Conservation (phyloP, 768 basidiomycete genomes). For the Tylopilus rubrobrunneus region DNA sequence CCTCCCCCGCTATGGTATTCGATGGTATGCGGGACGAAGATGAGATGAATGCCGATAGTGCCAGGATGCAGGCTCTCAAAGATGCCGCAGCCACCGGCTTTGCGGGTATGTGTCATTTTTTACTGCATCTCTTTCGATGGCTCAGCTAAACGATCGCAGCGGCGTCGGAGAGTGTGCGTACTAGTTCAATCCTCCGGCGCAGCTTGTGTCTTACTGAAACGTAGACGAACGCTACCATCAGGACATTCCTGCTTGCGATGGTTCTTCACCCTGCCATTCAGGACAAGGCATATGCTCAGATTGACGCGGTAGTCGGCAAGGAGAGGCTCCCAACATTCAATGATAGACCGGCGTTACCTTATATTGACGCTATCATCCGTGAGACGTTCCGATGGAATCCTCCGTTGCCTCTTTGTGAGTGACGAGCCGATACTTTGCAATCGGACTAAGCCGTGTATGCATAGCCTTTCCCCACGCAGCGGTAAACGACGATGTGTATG, state of each 20-base stretch:
- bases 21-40: constrained; percentile 10
- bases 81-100: constrained; percentile 17
- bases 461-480: constrained; percentile 14
- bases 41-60: not conserved
- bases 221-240: constrained; percentile 8
- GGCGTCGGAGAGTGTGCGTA: constrained; percentile 16
- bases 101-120: not conserved
- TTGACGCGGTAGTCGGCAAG: constrained; percentile 19
- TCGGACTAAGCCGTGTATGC: not conserved
- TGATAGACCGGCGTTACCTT: constrained; percentile 28
- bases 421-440: not conserved
- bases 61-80: constrained; percentile 8
- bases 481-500: constrained; percentile 16
- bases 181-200: not conserved
- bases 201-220: not conserved
- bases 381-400: constrained; percentile 27
- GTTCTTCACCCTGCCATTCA: constrained; percentile 17
- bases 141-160: constrained; percentile 3
- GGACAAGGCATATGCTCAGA: constrained; percentile 12
- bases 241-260: constrained; percentile 15
- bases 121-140: not conserved
- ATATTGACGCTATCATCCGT: constrained; percentile 35
- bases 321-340: constrained; percentile 15
- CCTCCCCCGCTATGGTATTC: constrained; percentile 14
- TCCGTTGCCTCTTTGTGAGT: constrained; percentile 14